Evolutionary conservation across 345 rosid genomes (phyloP).

Genomic region (Arabis hirsuta): DNA sequence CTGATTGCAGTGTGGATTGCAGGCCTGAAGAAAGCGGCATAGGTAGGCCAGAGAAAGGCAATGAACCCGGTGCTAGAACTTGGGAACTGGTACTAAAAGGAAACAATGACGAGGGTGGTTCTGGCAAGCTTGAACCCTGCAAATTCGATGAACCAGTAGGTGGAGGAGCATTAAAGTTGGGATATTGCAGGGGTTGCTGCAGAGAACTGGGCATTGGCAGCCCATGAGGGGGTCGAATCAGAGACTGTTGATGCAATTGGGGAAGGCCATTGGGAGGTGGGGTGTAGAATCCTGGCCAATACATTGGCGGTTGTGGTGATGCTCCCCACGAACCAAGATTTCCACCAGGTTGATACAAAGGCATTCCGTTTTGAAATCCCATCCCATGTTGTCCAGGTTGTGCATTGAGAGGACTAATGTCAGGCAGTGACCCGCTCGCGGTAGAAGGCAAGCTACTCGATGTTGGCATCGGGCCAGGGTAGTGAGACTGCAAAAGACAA

Average conservation of each 20-base stretch:
- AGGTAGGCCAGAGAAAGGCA: conserved; percentile 40
- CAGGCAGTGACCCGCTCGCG: conserved; percentile 58
- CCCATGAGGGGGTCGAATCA: conserved; percentile 80
- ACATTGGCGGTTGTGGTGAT: conserved; percentile 79
- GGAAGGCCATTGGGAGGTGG: conserved; percentile 84
- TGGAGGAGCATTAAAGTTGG: conserved; percentile 62
- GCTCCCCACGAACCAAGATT: conserved; percentile 81
- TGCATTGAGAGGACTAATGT: conserved; percentile 57
- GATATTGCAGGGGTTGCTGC: conserved; percentile 78
- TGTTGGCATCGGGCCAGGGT: conserved; percentile 63
- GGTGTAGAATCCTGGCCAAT: conserved; percentile 88
- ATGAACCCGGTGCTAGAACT: conserved; percentile 47
- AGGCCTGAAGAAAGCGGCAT: conserved; percentile 38
- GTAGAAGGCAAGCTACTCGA: conserved; percentile 65
- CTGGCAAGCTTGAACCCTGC: conserved; percentile 59
- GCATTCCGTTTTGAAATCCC: conserved; percentile 72
- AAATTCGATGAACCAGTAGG: conserved; percentile 56
- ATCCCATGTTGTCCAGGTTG: conserved; percentile 62
- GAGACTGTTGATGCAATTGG: conserved; percentile 82
- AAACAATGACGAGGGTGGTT: conserved; percentile 52
- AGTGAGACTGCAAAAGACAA: conserved; percentile 76
- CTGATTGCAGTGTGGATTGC: conserved; percentile 47
- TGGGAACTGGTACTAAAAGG: conserved; percentile 50
- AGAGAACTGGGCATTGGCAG: conserved; percentile 66
- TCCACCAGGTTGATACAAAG: conserved; percentile 90